Evolutionary conservation across 2,329 filamentous ascomycete species (phyloP).

Genomic region (Mariannaea elegans): DNA sequence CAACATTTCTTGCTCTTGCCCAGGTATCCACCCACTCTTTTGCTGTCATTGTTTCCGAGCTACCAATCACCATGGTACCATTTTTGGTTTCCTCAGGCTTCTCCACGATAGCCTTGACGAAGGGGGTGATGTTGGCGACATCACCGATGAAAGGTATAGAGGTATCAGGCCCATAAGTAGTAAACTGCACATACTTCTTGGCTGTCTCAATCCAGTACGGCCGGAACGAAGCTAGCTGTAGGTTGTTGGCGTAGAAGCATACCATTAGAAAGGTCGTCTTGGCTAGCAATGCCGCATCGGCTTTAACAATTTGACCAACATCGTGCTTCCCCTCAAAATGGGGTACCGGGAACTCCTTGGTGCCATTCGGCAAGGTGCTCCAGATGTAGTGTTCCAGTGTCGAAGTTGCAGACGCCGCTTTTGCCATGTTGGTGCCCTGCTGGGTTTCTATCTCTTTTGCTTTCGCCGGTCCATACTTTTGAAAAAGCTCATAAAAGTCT

Average conservation of each 20-base stretch:
- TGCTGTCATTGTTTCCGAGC: not conserved
- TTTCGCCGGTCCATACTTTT: not conserved
- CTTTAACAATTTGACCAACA: not conserved
- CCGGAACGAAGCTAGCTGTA: not conserved
- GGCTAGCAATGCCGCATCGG: not conserved
- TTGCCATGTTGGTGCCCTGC: constrained; percentile 2
- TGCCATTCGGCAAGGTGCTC: not conserved
- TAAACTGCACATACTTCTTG: constrained; percentile 5
- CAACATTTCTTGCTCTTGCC: not conserved
- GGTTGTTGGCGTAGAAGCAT: not conserved
- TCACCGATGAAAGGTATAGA: constrained; percentile 1
- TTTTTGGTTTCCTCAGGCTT: not conserved
- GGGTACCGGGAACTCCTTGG: not conserved
- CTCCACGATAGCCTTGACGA: not conserved
- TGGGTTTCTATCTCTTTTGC: not conserved
- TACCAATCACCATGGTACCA: constrained; percentile 3
- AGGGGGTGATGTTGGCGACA: not conserved
- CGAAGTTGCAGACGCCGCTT: not conserved
- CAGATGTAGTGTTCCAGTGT: constrained; percentile 7
- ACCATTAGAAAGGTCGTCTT: not conserved
- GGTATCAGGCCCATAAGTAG: not conserved
- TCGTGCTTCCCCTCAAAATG: not conserved
- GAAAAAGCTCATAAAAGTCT: not conserved
- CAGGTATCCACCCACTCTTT: constrained; percentile 3
- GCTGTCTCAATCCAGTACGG: constrained; percentile 2